Evolutionary conservation across 352 stramenopile genomes (phyloP).

Genomic region (Lagenidium sp.): DNA sequence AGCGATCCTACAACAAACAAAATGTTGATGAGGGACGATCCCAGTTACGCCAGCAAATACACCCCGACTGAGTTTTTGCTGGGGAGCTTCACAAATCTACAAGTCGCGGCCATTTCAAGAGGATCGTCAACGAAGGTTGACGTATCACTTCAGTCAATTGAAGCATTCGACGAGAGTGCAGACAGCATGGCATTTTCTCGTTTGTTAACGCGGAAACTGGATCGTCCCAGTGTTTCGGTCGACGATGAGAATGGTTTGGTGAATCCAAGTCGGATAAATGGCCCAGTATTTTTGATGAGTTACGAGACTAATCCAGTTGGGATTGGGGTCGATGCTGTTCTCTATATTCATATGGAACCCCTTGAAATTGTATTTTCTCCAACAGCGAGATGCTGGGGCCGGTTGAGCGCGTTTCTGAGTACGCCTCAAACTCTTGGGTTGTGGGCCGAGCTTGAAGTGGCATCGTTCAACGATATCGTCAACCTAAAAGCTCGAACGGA

Average conservation of each 20-base stretch:
- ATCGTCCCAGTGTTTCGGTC: constrained; percentile 15
- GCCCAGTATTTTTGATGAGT: constrained; percentile 75
- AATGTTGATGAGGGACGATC: constrained; percentile 48
- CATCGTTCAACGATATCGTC: constrained; percentile 87
- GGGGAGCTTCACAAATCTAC: constrained; percentile 67
- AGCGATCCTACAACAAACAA: constrained; percentile 70
- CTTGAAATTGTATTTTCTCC: constrained; percentile 83
- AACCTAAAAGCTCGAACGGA: constrained; percentile 83
- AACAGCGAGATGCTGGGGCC: constrained; percentile 74
- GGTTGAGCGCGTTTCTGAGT: constrained; percentile 62
- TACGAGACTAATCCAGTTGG: constrained; percentile 71
- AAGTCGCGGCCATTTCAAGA: constrained; percentile 57
- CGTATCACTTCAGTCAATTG: constrained; percentile 79
- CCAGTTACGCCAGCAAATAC: constrained; percentile 56
- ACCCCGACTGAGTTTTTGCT: constrained; percentile 68
- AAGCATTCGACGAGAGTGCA: constrained; percentile 82
- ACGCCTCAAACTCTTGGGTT: constrained; percentile 68
- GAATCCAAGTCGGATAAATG: constrained; percentile 55
- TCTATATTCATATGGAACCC: constrained; percentile 82
- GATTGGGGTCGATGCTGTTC: constrained; percentile 51
- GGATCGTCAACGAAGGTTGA: constrained; percentile 71
- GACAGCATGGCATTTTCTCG: constrained; percentile 76
- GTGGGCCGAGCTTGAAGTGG: constrained; percentile 83
- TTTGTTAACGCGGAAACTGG: constrained; percentile 63
- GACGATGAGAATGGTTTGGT: constrained; percentile 37